Evolutionary conservation across 441 rosid genomes (phyloP).

Genomic region (Bruguiera hainesii): DNA sequence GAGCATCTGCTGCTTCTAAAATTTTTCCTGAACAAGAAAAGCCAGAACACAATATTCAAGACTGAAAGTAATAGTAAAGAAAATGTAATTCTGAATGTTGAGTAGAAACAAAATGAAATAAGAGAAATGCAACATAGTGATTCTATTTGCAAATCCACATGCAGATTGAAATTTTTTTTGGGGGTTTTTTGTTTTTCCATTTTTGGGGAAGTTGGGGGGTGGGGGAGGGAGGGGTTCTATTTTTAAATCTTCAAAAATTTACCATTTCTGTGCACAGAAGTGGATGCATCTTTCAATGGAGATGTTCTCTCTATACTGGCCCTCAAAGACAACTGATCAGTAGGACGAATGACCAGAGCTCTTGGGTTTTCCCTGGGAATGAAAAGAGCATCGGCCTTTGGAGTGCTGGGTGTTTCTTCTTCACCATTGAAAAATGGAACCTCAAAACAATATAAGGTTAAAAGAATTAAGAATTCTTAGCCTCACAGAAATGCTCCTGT

Average conservation of each 20-base stretch:
- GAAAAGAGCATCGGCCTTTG: constrained; percentile 87
- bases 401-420: constrained; percentile 84
- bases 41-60: background rate
- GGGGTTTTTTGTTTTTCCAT: no score
- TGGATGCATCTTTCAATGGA: constrained; percentile 38
- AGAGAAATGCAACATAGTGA: no score
- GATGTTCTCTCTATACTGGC: constrained; percentile 46
- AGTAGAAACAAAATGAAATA: background rate
- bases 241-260: background rate
- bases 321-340: constrained; percentile 59
- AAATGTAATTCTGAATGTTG: no score
- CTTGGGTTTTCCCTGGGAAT: constrained; percentile 95
- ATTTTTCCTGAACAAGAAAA: constrained; percentile 38
- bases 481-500: background rate
- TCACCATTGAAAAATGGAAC: constrained; percentile 89
- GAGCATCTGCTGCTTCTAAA: constrained; percentile 26
- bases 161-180: no score
- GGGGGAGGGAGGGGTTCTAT: background rate
- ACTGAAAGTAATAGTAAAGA: background rate
- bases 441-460: constrained; percentile 39
- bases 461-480: constrained; percentile 2
- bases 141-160: no score
- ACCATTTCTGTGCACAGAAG: constrained; percentile 59
- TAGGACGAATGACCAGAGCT: constrained; percentile 70
- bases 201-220: no score